These are phyloP conservation scores for Penicillium paradoxum DNA, from an alignment of 495 filamentous ascomycete genomes.

Conservation along the genomic window DNA sequence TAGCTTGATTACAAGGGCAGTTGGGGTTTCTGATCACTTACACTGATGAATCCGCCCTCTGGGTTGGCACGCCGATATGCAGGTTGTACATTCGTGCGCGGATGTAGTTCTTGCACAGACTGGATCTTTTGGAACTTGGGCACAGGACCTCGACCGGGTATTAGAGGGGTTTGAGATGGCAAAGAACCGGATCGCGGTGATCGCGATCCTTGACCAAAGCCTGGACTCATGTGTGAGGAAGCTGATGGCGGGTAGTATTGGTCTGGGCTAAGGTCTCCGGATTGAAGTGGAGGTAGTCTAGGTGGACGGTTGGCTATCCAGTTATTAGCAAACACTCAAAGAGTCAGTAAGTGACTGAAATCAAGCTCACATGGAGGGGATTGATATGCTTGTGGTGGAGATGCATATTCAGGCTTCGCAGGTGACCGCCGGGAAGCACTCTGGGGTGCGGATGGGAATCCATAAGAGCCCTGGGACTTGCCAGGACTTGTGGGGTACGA, in stretches of 20 bases:
- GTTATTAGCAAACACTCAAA: background rate
- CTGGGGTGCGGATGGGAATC: conserved; percentile 32
- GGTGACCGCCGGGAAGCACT: conserved; percentile 54
- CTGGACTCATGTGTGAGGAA: conserved; percentile 61
- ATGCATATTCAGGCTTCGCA: conserved; percentile 50
- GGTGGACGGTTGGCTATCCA: conserved; percentile 36
- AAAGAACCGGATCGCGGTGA: conserved; percentile 57
- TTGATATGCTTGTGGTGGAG: conserved; percentile 62
- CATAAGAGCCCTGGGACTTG: conserved; percentile 49
- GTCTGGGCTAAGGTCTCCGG: conserved; percentile 55
- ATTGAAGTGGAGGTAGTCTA: conserved; percentile 65
- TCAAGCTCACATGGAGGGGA: conserved; percentile 52
- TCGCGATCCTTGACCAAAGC: conserved; percentile 68
- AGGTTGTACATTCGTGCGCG: conserved; percentile 80
- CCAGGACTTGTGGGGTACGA: conserved; percentile 55
- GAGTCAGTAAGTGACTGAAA: background rate
- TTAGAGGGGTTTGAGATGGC: conserved; percentile 37
- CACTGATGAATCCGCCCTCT: conserved; percentile 97
- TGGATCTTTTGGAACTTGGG: conserved; percentile 81
- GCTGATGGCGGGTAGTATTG: conserved; percentile 68
- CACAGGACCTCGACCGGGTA: conserved; percentile 63
- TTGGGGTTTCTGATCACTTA: conserved; percentile 43
- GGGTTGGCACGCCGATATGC: conserved; percentile 90
- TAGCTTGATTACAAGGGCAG: background rate
- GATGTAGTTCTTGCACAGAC: conserved; percentile 67